A percentile compares a stretch with the other conserved stretches of the same genome.
These are phyloP conservation scores for Candida glucosophila DNA, from an alignment of 1,139 yeast genomes.

Conservation along the genomic window DNA sequence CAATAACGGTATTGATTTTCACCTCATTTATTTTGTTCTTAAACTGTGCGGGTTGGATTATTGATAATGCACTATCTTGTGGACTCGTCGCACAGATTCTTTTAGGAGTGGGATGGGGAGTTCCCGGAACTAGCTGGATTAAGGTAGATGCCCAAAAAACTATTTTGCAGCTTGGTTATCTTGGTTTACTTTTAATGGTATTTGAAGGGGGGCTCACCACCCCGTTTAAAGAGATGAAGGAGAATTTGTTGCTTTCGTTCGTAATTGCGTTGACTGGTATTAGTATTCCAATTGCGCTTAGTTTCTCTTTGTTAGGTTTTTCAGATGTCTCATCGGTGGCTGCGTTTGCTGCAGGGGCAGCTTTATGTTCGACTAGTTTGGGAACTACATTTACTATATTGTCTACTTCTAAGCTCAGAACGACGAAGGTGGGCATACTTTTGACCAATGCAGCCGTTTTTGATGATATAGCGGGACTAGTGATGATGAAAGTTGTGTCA, in stretches of 20 bases:
- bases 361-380: slow-evolving; percentile 5
- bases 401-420: slow-evolving; percentile 2
- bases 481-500: slow-evolving; percentile 4
- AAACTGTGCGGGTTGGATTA: slow-evolving; percentile 1
- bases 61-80: slow-evolving; percentile 3
- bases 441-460: slow-evolving; percentile 4
- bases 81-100: slow-evolving; percentile 5
- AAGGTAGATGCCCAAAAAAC: slow-evolving; percentile 2
- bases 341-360: slow-evolving; percentile 5
- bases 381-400: slow-evolving; percentile 5
- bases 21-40: slow-evolving; percentile 3
- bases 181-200: slow-evolving; percentile 4
- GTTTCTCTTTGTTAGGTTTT: slow-evolving; percentile 3
- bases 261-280: slow-evolving; percentile 4
- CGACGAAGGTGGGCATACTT: slow-evolving; percentile 3
- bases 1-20: slow-evolving; percentile 1
- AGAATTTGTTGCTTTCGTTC: slow-evolving; percentile 2
- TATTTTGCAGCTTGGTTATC: slow-evolving; percentile 2
- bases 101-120: slow-evolving; percentile 3
- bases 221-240: slow-evolving; percentile 2
- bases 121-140: slow-evolving; percentile 3
- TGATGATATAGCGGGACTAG: slow-evolving; percentile 5
- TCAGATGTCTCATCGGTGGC: slow-evolving; percentile 4
- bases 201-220: slow-evolving; percentile 4
- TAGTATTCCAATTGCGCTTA: slow-evolving; percentile 3